These are phyloP conservation scores for Aspergillus calidoustus DNA, from an alignment of 2,329 filamentous ascomycete genomes.

Conservation along the genomic window DNA sequence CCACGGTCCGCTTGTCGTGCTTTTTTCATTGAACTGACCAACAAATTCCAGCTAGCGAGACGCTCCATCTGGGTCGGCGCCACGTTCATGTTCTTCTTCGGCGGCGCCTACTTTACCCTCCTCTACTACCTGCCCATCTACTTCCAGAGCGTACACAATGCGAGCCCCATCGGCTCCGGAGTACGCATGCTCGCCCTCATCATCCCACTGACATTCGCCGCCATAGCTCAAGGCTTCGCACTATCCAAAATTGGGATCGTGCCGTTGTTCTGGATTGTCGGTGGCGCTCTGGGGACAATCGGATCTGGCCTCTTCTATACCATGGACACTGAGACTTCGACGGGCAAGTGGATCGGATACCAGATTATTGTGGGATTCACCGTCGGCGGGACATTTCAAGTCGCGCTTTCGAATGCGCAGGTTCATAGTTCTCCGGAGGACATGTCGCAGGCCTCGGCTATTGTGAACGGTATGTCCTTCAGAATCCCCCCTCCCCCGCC, in stretches of 20 bases:
- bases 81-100: not conserved
- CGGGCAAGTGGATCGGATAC: constrained; percentile 44
- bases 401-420: constrained; percentile 31
- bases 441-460: constrained; percentile 26
- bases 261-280: constrained; percentile 32
- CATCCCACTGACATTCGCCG: constrained; percentile 35
- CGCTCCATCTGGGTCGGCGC: not conserved
- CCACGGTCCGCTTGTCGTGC: no score
- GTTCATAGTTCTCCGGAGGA: constrained; percentile 27
- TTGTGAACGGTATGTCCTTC: constrained; percentile 24
- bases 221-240: constrained; percentile 16
- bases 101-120: not conserved
- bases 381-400: constrained; percentile 17
- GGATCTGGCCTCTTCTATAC: constrained; percentile 41
- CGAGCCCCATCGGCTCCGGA: constrained; percentile 42
- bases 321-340: constrained; percentile 30
- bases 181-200: constrained; percentile 51
- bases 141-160: constrained; percentile 49
- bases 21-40: not conserved
- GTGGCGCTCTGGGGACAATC: constrained; percentile 30
- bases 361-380: constrained; percentile 32
- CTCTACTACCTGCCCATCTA: constrained; percentile 48
- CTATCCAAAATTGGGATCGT: constrained; percentile 14
- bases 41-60: not conserved
- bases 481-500: no score